Evolutionary conservation across 202 grass and related monocot genomes (phyloP).

Genomic region (Bolboschoenoplectus hybrid): DNA sequence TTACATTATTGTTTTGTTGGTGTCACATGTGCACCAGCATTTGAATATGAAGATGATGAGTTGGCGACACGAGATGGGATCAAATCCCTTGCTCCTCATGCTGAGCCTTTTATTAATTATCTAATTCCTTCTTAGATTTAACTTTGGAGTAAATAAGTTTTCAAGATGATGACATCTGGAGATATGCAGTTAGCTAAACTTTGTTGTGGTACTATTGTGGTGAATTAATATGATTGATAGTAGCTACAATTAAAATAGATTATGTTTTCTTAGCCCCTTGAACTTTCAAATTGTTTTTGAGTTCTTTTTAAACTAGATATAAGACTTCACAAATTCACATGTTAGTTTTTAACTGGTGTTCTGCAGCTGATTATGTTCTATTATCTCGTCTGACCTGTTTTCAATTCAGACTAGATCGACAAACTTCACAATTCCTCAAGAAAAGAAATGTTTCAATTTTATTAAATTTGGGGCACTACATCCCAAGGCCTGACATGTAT

Average conservation of each 20-base stretch:
- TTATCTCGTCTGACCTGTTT: not conserved
- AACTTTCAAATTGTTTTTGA: not conserved
- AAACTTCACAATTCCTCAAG: not conserved
- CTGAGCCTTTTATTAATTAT: slow-evolving; percentile 74
- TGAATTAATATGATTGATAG: not conserved
- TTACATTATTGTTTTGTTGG: slow-evolving; percentile 71
- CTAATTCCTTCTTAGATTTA: slow-evolving; percentile 53
- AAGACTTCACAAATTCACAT: not conserved
- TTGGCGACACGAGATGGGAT: slow-evolving; percentile 55
- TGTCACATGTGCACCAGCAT: slow-evolving; percentile 77
- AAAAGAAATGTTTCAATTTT: not conserved
- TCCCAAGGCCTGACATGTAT: not conserved
- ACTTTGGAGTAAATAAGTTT: not conserved
- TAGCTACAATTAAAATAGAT: not conserved
- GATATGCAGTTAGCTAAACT: not conserved
- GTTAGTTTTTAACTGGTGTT: not conserved
- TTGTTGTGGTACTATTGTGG: slow-evolving; percentile 1
- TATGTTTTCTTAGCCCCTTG: not conserved
- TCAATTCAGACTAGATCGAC: not conserved
- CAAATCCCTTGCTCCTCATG: slow-evolving; percentile 52
- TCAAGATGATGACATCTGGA: slow-evolving; percentile 3
- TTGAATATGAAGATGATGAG: slow-evolving; percentile 71
- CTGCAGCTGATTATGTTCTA: not conserved
- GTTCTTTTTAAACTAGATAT: not conserved
- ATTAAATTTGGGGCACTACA: not conserved